These are phyloP conservation scores for Metschnikowia chrysomelidarum DNA, from an alignment of 805 yeast genomes.

Conservation along the genomic window DNA sequence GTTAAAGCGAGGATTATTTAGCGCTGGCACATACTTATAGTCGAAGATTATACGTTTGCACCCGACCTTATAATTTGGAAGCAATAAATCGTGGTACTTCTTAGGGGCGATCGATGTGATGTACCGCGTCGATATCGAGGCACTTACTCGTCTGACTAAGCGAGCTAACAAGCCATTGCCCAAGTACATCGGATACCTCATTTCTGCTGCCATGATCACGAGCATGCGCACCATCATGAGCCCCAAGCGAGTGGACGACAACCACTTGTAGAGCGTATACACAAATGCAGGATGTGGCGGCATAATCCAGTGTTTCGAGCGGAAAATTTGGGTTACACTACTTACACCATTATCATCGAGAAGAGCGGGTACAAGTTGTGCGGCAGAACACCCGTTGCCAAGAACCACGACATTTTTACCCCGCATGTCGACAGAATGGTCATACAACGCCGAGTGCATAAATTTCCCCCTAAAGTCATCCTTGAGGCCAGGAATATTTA, in stretches of 20 bases:
- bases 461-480: slow-evolving; percentile 35
- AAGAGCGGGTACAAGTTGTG: slow-evolving; percentile 39
- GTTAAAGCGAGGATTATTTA: slow-evolving; percentile 30
- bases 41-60: slow-evolving; percentile 43
- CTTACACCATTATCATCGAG: slow-evolving; percentile 27
- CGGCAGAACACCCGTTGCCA: slow-evolving; percentile 45
- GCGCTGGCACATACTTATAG: slow-evolving; percentile 33
- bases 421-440: slow-evolving; percentile 32
- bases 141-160: slow-evolving; percentile 26
- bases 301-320: slow-evolving; percentile 38
- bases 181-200: slow-evolving; percentile 34
- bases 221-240: slow-evolving; percentile 29
- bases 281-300: slow-evolving; percentile 35
- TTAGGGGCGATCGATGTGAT: slow-evolving; percentile 31
- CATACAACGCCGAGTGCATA: slow-evolving; percentile 43
- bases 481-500: slow-evolving; percentile 31
- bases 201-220: slow-evolving; percentile 30
- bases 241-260: slow-evolving; percentile 28
- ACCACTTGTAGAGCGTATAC: slow-evolving; percentile 21
- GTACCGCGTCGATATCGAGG: slow-evolving; percentile 21
- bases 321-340: slow-evolving; percentile 31
- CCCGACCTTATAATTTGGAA: slow-evolving; percentile 41
- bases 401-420: slow-evolving; percentile 37
- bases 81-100: slow-evolving; percentile 30
- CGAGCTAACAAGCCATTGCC: slow-evolving; percentile 29